Conservation (phyloP, 805 yeast species). For the Ogataea glucozyma region DNA sequence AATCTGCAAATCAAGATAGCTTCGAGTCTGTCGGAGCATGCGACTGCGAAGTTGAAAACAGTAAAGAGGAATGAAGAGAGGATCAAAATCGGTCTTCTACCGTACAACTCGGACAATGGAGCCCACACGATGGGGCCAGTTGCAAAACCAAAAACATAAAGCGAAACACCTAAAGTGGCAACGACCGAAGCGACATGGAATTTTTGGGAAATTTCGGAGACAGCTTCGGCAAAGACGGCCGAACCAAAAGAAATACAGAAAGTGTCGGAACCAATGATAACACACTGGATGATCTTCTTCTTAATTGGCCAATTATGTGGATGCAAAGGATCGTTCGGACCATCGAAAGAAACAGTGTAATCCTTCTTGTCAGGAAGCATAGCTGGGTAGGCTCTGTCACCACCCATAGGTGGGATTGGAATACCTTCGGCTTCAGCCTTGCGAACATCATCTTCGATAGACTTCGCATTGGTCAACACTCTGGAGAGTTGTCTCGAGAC, state of each 20-base stretch:
- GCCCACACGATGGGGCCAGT: constrained; percentile 92
- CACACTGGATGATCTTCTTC: constrained; percentile 48
- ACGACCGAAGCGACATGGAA: constrained; percentile 67
- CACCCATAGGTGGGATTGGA: constrained; percentile 64
- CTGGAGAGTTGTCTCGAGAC: constrained; percentile 37
- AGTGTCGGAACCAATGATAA: constrained; percentile 50
- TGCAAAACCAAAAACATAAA: constrained; percentile 91
- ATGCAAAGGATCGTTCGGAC: constrained; percentile 74
- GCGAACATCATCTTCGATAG: constrained; percentile 31
- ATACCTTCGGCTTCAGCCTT: constrained; percentile 36
- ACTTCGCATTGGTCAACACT: constrained; percentile 42
- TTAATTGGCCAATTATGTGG: constrained; percentile 74
- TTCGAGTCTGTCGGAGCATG: constrained; percentile 77
- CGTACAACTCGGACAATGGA: constrained; percentile 77
- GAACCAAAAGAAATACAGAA: constrained; percentile 70
- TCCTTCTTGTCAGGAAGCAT: constrained; percentile 51
- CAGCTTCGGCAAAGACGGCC: constrained; percentile 73
- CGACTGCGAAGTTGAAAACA: constrained; percentile 69
- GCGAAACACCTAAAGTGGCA: constrained; percentile 73
- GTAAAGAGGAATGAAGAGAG: constrained; percentile 57
- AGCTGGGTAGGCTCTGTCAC: constrained; percentile 63
- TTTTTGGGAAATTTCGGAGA: constrained; percentile 45
- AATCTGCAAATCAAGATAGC: constrained; percentile 76
- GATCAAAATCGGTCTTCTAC: constrained; percentile 63
- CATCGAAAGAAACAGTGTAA: constrained; percentile 73